Base-by-base conservation (phyloP, 805 yeast species). In the Metschnikowia amazonensis region DNA sequence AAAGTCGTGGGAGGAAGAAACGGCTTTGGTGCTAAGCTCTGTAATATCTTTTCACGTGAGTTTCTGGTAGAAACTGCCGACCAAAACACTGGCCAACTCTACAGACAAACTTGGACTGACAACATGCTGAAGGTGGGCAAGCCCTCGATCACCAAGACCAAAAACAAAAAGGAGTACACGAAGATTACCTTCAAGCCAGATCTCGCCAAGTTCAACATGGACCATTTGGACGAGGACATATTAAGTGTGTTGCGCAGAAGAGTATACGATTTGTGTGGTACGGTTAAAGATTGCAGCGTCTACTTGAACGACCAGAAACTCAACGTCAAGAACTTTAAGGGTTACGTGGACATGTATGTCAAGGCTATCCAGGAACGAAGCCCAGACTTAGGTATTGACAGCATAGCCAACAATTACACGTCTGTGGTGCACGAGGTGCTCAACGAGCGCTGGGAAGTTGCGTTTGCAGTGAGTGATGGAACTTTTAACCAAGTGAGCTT, bases 1-100 rank as follows among this genome's bases (percentile, higher is more conserved):
- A 94, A 94, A 65, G 97, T 94, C 28, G 88, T 96, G 2, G 99
- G 99, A 72, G 99, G 99, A 66, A 82, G 99, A 73, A 94, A 94
- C 63, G 99, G 99, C 52, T 94, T 82, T 62, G 99, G 99, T 67
- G 99, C 99, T 40, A 94, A 94, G 63, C 72, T 94, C 45, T 94
- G 99, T 79, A 94, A 94, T 65, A 94, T 94, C 51, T 94, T 92
- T 65, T 89, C 97, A 21, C 86, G 89, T 3, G 84, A 85, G 58
- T 94, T 94, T 61, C 77, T 74, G 11, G 76, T 94, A 24, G 97
- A 89, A 63, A 94, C 99, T 5, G 92, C 95, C 16, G 97, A 94
- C 65, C 76, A 81, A 43, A 66, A 62, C 36, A 70, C 74, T 9
- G 82, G 77, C 43, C 76, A 79, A 58, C 67, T 77, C 35, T 94